Evolutionary conservation across 371 early-diverging fungal species (phyloP).

Genomic region (Nematocida parisii): DNA sequence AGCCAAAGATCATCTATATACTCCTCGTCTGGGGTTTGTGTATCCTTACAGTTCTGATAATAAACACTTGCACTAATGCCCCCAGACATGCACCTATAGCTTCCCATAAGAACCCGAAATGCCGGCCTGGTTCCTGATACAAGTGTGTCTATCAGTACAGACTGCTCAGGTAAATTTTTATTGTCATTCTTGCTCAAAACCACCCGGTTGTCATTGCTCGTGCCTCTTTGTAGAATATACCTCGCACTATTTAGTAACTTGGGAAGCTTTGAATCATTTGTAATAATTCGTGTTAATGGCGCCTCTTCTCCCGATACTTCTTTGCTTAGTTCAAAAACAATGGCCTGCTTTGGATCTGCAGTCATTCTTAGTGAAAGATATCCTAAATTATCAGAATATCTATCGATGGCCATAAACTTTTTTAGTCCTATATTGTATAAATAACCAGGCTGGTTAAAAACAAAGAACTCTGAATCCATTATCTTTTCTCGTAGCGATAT

Average conservation of each 20-base stretch:
- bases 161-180: background rate
- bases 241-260: background rate
- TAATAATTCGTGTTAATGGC: background rate
- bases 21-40: background rate
- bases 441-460: constrained; percentile 10
- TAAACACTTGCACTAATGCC: background rate
- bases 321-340: background rate
- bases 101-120: background rate
- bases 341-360: background rate
- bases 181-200: background rate
- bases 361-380: background rate
- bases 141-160: background rate
- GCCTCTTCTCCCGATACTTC: background rate
- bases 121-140: background rate
- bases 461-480: background rate
- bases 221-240: background rate
- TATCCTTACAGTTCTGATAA: background rate
- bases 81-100: background rate
- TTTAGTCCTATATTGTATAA: constrained; percentile 18
- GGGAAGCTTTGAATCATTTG: background rate
- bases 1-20: background rate
- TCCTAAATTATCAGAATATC: background rate
- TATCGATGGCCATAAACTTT: background rate
- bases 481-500: background rate
- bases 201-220: background rate